A percentile compares a stretch with the other conserved stretches of the same genome.
phyloP scores from a whole-genome alignment of 106 monocot species.

The Triglochin maritima region DNA sequence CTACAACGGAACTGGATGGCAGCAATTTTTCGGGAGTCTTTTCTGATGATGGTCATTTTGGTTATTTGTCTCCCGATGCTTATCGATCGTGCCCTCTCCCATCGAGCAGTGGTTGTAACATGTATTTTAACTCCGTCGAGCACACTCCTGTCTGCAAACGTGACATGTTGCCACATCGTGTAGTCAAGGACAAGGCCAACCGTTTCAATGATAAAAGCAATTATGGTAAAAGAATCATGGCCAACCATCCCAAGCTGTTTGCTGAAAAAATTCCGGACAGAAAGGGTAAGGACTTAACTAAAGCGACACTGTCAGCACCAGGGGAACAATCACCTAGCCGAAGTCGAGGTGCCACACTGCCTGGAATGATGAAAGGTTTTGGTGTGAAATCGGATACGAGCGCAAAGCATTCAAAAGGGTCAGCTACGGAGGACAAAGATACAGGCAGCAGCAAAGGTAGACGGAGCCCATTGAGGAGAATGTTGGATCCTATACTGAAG shows the following conservation, averaged over 20 bases:
- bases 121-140: background rate
- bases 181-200: background rate
- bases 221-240: background rate
- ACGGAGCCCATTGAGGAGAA: constrained; percentile 51
- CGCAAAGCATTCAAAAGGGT: background rate
- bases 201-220: background rate
- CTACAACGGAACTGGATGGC: constrained; percentile 1
- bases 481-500: constrained; percentile 64
- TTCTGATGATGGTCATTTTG: constrained; percentile 7
- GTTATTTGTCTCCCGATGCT: constrained; percentile 9
- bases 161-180: background rate
- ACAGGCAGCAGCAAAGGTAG: constrained; percentile 17
- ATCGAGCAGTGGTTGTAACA: background rate
- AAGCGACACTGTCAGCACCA: constrained; percentile 1
- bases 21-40: constrained; percentile 8
- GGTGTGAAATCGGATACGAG: constrained; percentile 30
- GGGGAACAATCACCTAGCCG: constrained; percentile 9
- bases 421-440: constrained; percentile 22
- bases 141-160: too few relatives aligned
- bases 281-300: background rate
- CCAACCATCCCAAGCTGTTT: background rate
- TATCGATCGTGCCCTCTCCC: constrained; percentile 43
- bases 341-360: background rate
- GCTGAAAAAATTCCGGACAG: background rate
- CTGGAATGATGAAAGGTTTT: constrained; percentile 29